Evolutionary conservation across 192 early-diverging fungal species (phyloP), one percentile per base, ranked within the genome.

Genomic region (Geranomyces variabilis): DNA sequence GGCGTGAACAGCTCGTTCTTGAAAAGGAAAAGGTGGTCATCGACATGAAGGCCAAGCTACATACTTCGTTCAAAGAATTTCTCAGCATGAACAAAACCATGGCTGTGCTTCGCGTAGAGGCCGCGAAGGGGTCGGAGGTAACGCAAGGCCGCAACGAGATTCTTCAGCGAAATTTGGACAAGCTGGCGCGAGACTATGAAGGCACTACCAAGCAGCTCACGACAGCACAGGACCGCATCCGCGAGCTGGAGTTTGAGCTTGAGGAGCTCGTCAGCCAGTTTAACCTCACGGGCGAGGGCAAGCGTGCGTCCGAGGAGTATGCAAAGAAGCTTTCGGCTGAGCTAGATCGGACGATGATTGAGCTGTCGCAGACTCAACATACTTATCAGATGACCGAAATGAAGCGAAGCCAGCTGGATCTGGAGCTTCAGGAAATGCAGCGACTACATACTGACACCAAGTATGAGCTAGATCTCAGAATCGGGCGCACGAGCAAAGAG

Each of bases 221-320:
- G 30, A 33, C 73, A 6, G 55, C 78, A 0, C 73, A 76, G 14
- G 64, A 63, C 47, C 69, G 72, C 33, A 68, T 77, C 30, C 61
- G 71, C 24, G 83, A 87, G 57, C 77, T 87, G 30, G 84, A 87
- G 57, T 86, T 84, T 64, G 86, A 85, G 71, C 70, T 85, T 19
- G 80, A 80, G 68, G 80, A 82, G 64, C 66, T 87, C 36, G 78
- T 82, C 14, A 48, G 22, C 10, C 80, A 85, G 51, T 82, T 87
- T 66, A 87, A 85, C 62, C 63, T 67, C 0, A 77, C 72, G 13
- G 86, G 83, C 0, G 80, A 87, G 45, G 79, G 70, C 14, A 75
- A 81, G 57, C 53, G 70, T 29, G 44, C 55, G 1, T 57, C 73
- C 3, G 77, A 85, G 31, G 82, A 81, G 30, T 58, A 69, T 17